Percentiles rank a stretch among this genome's conserved stretches.
These are phyloP conservation scores for Curvularia sp. DNA, from an alignment of 2,329 filamentous ascomycete genomes.

Conservation along the genomic window DNA sequence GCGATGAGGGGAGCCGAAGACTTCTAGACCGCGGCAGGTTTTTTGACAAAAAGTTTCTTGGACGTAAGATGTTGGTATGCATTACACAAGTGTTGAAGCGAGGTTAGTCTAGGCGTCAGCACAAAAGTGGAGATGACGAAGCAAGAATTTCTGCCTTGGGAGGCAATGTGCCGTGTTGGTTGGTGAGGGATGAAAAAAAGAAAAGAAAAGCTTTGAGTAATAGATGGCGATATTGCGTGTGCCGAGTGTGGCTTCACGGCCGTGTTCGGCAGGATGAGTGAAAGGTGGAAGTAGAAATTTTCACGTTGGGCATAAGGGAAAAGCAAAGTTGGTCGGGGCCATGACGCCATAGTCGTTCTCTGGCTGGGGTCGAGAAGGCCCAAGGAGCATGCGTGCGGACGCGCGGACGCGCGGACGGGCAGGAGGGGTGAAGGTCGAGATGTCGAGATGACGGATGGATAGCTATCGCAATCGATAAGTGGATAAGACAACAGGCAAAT, in stretches of 20 bases:
- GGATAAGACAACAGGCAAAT: conserved; percentile 41
- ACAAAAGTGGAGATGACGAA: not conserved
- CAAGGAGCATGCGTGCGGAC: conserved; percentile 13
- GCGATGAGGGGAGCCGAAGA: not conserved
- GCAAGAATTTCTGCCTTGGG: not conserved
- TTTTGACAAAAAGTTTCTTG: not conserved
- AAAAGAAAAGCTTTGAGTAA: not conserved
- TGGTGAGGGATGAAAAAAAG: not conserved
- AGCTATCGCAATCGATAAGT: conserved; percentile 48
- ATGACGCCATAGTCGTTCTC: conserved; percentile 20
- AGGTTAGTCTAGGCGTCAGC: not conserved
- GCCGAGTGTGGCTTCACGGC: conserved; percentile 19
- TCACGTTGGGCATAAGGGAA: conserved; percentile 1
- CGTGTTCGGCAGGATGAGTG: conserved; percentile 13
- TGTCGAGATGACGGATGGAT: conserved; percentile 39
- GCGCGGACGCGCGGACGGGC: conserved; percentile 27
- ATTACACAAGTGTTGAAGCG: not conserved
- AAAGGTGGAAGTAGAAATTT: conserved; percentile 7
- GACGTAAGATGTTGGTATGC: not conserved
- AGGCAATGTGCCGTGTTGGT: not conserved
- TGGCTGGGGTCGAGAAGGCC: conserved; percentile 14
- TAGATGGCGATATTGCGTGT: not conserved
- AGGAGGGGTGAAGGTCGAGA: conserved; percentile 8
- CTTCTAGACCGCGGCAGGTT: not conserved
- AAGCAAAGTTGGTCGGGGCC: conserved; percentile 6